phyloP scores from a whole-genome alignment of 768 basidiomycete species.

The Mrakia blollopis region DNA sequence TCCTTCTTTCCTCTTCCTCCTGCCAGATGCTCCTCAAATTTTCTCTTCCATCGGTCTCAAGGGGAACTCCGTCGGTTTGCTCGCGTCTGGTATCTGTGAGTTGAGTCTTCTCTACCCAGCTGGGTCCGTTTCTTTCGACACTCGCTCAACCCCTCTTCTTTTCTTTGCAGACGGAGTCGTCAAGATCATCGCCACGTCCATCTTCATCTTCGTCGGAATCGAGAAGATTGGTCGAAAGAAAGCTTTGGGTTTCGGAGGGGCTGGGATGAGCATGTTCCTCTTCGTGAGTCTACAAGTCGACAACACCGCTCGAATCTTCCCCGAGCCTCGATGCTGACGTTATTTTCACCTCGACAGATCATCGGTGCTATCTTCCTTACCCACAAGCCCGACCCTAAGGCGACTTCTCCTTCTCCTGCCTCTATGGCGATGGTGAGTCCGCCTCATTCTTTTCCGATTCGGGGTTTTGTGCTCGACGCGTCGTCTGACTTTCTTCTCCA shows the following conservation, averaged over 20 bases:
- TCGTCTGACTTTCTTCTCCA: neutral
- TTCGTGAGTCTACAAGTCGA: neutral
- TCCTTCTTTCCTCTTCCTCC: constrained; percentile 50
- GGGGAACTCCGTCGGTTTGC: constrained; percentile 41
- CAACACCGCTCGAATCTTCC: too few relatives aligned
- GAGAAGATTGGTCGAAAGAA: constrained; percentile 30
- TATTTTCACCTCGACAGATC: constrained; percentile 8
- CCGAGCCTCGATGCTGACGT: neutral
- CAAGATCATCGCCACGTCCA: constrained; percentile 45
- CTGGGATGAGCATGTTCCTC: constrained; percentile 26
- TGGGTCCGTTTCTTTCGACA: neutral
- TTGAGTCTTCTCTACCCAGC: too few relatives aligned
- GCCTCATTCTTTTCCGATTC: too few relatives aligned
- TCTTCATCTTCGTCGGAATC: constrained; percentile 44
- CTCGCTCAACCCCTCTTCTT: neutral
- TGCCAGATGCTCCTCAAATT: constrained; percentile 43
- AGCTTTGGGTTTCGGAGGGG: constrained; percentile 31
- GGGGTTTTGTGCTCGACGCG: neutral
- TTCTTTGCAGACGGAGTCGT: too few relatives aligned
- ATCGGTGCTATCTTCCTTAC: constrained; percentile 25
- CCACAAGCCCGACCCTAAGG: constrained; percentile 9
- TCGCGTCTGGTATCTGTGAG: constrained; percentile 44
- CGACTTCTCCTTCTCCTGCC: neutral
- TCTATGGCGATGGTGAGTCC: constrained; percentile 4
- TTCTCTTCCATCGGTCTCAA: constrained; percentile 44